phyloP scores from a whole-genome alignment of 2,329 filamentous ascomycete genomes.

The Balansia obtecta region DNA sequence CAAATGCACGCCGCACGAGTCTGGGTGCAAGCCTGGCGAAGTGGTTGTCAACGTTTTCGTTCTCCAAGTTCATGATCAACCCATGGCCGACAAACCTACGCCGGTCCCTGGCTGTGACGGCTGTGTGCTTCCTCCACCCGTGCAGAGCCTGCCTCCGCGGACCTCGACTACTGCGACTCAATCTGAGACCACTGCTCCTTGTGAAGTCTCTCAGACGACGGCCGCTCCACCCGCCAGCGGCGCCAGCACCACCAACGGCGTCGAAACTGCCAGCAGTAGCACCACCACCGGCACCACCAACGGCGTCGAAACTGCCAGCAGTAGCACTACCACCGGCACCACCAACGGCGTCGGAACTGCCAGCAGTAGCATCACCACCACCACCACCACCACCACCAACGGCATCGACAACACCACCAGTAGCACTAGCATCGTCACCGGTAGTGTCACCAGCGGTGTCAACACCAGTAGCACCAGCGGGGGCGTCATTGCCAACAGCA shows the following conservation, averaged over 20 bases:
- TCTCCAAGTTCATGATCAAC: slow-evolving; percentile 16
- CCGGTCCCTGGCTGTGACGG: slow-evolving; percentile 11
- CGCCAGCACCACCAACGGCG: background rate
- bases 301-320: no score
- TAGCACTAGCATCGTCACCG: no score
- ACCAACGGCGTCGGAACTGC: background rate
- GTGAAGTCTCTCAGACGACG: background rate
- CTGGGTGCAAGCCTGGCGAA: slow-evolving; percentile 16
- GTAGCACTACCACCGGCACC: no score
- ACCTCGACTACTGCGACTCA: background rate
- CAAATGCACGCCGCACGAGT: slow-evolving; percentile 15
- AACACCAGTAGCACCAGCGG: no score
- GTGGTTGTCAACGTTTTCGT: slow-evolving; percentile 11
- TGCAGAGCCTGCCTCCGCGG: slow-evolving; percentile 4
- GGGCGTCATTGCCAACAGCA: no score
- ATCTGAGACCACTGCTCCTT: background rate
- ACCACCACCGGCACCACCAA: background rate
- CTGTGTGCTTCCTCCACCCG: slow-evolving; percentile 10
- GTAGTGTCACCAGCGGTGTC: no score
- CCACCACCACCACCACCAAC: background rate
- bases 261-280: slow-evolving; percentile 1
- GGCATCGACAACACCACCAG: no score
- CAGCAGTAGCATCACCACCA: slow-evolving; percentile 7
- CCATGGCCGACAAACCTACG: slow-evolving; percentile 13
- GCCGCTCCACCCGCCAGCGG: background rate